phyloP scores from a whole-genome alignment of 148 eudicot genomes.

The Rhododendron williamsianum region DNA sequence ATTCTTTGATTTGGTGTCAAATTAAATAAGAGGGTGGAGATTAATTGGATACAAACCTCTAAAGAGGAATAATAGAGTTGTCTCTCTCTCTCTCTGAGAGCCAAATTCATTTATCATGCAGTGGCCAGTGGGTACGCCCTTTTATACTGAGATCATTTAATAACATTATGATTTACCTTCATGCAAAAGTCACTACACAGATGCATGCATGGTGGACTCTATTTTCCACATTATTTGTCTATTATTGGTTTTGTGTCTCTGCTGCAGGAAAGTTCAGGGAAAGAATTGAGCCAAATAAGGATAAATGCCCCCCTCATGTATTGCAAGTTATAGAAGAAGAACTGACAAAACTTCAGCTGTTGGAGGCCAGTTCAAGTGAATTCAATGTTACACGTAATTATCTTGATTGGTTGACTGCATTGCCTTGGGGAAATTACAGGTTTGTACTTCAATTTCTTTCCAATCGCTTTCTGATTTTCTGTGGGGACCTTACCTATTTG shows the following conservation, averaged over 20 bases:
- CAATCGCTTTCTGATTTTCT: background rate
- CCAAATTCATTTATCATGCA: background rate
- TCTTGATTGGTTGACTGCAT: slow-evolving; percentile 97
- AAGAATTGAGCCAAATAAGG: slow-evolving; percentile 83
- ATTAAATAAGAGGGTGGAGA: background rate
- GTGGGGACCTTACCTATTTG: background rate
- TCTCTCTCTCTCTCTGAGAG: too few species aligned
- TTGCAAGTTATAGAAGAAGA: slow-evolving; percentile 98
- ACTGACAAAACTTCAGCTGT: slow-evolving; percentile 80
- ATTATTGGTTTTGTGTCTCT: slow-evolving; percentile 4
- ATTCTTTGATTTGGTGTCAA: too few species aligned
- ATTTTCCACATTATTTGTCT: background rate
- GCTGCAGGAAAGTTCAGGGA: slow-evolving; percentile 85
- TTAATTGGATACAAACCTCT: background rate
- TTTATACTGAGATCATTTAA: background rate
- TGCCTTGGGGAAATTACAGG: slow-evolving; percentile 99
- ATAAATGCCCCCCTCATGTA: slow-evolving; percentile 88
- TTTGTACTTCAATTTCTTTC: slow-evolving; percentile 24
- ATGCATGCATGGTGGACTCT: background rate
- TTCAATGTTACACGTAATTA: slow-evolving; percentile 96
- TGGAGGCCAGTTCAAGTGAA: slow-evolving; percentile 99
- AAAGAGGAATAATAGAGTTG: background rate
- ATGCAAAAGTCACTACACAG: background rate
- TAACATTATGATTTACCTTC: background rate
- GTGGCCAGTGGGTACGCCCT: background rate